A percentile compares a stretch with the other conserved stretches of the same genome.
These are phyloP conservation scores for Myxozyma mucilagina DNA, from an alignment of 805 yeast species.

Conservation along the genomic window DNA sequence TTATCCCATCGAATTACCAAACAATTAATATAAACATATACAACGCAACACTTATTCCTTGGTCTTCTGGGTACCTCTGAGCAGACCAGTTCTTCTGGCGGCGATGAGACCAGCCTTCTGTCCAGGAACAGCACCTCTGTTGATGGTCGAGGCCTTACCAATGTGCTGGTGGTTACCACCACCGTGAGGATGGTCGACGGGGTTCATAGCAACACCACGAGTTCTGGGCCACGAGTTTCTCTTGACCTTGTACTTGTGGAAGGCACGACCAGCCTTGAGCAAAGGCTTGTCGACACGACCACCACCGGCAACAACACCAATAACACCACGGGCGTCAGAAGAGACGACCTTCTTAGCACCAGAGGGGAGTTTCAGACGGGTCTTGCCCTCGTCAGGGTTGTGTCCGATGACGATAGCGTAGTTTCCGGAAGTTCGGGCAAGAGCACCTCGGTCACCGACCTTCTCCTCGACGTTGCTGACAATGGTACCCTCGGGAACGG, in stretches of 20 bases:
- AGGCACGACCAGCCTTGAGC: slow-evolving; percentile 99
- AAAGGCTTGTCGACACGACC: slow-evolving; percentile 99
- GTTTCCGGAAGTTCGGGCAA: slow-evolving; percentile 99
- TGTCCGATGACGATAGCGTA: slow-evolving; percentile 98
- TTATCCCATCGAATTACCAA: slow-evolving; percentile 1
- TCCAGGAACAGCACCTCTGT: slow-evolving; percentile 99
- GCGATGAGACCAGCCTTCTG: slow-evolving; percentile 99
- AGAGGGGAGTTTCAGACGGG: slow-evolving; percentile 98
- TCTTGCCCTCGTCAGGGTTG: slow-evolving; percentile 98
- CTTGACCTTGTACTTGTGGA: slow-evolving; percentile 99
- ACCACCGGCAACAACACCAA: slow-evolving; percentile 99
- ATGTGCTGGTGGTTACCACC: slow-evolving; percentile 99
- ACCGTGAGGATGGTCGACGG: slow-evolving; percentile 99
- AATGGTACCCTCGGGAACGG: slow-evolving; percentile 99
- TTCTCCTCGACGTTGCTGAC: slow-evolving; percentile 97
- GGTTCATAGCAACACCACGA: slow-evolving; percentile 99
- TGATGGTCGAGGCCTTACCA: slow-evolving; percentile 98
- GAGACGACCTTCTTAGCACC: slow-evolving; percentile 97
- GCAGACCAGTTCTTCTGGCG: slow-evolving; percentile 99
- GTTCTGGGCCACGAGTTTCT: slow-evolving; percentile 99
- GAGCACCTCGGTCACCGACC: slow-evolving; percentile 99
- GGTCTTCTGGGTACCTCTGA: slow-evolving; percentile 98
- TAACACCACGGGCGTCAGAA: slow-evolving; percentile 98
- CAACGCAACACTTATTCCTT: slow-evolving; percentile 53
- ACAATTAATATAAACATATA: background rate